Conservation (phyloP, 768 basidiomycete genomes). For the Amanita jacksonii region DNA sequence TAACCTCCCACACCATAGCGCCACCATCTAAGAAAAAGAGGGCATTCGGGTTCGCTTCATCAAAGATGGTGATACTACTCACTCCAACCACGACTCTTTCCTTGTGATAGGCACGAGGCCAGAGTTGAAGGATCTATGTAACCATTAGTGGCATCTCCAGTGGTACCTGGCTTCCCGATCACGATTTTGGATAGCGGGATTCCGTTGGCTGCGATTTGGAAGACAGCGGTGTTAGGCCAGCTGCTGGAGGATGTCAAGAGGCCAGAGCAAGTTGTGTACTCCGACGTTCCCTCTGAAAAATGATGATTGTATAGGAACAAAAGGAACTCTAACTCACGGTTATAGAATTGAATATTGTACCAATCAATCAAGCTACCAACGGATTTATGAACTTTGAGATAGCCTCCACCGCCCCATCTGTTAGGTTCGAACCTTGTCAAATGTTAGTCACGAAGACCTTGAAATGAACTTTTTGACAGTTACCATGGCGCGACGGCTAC, state of each 20-base stretch:
- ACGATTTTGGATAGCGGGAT: conserved; percentile 31
- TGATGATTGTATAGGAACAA: neutral
- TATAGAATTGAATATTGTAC: conserved; percentile 38
- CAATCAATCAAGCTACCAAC: conserved; percentile 59
- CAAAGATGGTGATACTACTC: conserved; percentile 18
- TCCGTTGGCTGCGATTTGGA: conserved; percentile 49
- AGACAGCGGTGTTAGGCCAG: conserved; percentile 55
- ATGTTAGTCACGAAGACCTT: neutral
- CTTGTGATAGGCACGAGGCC: conserved; percentile 49
- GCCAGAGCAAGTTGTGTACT: conserved; percentile 54
- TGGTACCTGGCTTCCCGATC: conserved; percentile 61
- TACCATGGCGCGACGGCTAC: conserved; percentile 43
- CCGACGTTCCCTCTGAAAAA: conserved; percentile 42
- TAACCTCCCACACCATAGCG: conserved; percentile 30
- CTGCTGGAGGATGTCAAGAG: conserved; percentile 27
- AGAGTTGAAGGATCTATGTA: conserved; percentile 52
- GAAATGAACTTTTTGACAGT: neutral
- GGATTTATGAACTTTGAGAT: conserved; percentile 39
- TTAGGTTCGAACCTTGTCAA: conserved; percentile 31
- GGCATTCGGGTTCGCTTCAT: neutral
- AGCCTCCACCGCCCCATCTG: conserved; percentile 39
- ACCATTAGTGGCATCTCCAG: conserved; percentile 46
- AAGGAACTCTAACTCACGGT: conserved; percentile 18
- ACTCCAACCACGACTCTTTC: conserved; percentile 61
- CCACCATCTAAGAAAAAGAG: conserved; percentile 19